Percentiles rank a stretch among this genome's conserved stretches.
These are phyloP conservation scores for Cytospora chrysosperma DNA, from an alignment of 2,329 filamentous ascomycete species.

Conservation along the genomic window DNA sequence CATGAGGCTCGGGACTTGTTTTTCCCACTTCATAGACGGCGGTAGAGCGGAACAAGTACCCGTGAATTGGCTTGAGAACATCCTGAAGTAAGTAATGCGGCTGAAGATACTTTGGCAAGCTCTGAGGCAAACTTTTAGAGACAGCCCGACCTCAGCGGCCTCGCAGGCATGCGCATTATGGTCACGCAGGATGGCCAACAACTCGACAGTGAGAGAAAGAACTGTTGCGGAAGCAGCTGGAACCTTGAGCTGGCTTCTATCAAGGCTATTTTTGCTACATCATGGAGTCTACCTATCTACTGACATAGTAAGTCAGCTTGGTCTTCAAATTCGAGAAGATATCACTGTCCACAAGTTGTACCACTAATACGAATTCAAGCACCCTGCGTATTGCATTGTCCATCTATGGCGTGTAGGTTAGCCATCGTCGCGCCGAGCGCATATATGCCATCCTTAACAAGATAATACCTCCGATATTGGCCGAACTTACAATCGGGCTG, in stretches of 20 bases:
- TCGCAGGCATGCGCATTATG: background rate
- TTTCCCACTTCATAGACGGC: background rate
- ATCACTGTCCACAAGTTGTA: background rate
- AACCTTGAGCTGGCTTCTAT: background rate
- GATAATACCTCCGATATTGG: background rate
- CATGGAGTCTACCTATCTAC: background rate
- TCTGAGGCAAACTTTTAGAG: background rate
- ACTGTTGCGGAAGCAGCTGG: background rate
- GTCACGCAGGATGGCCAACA: background rate
- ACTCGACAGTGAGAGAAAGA: background rate
- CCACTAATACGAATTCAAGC: background rate
- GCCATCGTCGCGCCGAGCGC: background rate
- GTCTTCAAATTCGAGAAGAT: background rate
- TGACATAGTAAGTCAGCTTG: background rate
- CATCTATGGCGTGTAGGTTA: conserved; percentile 14
- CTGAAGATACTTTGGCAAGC: background rate
- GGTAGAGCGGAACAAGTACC: background rate
- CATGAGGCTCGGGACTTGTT: background rate
- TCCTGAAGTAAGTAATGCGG: background rate
- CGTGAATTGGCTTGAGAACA: background rate
- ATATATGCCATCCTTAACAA: background rate
- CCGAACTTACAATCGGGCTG: background rate
- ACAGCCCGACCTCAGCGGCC: background rate
- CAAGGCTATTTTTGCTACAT: background rate
- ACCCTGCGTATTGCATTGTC: conserved; percentile 5